Evolutionary conservation across 768 basidiomycete genomes (phyloP).

Genomic region (Tulasnella sp.): DNA sequence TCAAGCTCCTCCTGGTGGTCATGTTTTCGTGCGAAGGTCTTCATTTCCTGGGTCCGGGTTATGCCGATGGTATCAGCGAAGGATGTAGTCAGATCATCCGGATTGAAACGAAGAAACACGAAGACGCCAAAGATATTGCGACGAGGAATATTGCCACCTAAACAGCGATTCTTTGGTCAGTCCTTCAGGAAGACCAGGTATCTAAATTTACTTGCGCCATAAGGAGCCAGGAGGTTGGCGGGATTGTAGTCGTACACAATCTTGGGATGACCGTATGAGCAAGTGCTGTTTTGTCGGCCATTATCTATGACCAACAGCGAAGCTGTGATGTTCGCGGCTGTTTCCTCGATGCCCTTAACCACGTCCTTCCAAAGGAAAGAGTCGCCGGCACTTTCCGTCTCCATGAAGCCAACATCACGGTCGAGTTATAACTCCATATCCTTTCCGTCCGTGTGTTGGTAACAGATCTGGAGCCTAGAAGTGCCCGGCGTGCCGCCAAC

Average conservation of each 20-base stretch:
- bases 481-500: too few relatives aligned
- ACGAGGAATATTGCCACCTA: background rate
- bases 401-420: too few relatives aligned
- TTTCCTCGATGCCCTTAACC: too few relatives aligned
- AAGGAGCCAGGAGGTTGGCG: background rate
- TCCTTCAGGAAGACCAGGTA: background rate
- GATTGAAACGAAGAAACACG: background rate
- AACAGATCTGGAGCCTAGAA: too few relatives aligned
- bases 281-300: background rate
- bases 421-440: too few relatives aligned
- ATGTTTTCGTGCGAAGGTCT: background rate
- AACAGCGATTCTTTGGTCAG: background rate
- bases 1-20: background rate
- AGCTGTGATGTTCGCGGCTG: too few relatives aligned
- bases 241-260: background rate
- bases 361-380: too few relatives aligned
- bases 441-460: too few relatives aligned
- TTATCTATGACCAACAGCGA: too few relatives aligned
- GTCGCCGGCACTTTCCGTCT: too few relatives aligned
- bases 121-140: background rate
- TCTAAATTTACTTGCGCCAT: background rate
- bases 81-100: background rate
- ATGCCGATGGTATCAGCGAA: background rate
- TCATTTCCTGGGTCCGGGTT: background rate
- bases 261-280: background rate